Base-by-base conservation (phyloP, 441 rosid species). In the Aleurites moluccanus region DNA sequence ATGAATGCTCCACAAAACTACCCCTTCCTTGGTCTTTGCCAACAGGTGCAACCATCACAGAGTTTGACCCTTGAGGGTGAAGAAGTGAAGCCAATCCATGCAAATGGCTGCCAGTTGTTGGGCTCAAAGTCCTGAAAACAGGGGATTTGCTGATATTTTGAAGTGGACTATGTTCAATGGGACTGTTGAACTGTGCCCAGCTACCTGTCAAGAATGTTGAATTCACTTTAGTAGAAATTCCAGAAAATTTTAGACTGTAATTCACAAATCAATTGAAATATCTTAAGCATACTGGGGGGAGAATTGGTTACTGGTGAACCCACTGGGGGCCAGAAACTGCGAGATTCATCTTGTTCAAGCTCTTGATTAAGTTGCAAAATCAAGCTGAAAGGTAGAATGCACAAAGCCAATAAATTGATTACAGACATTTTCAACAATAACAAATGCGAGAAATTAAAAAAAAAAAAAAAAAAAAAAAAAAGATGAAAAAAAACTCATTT, bases 341-440 rank as follows among this genome's bases (percentile, higher is more conserved):
- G 84, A 74, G 90, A 75, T 76, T 96, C 99, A 74, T 96, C 99
- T 73, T 87, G 89, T 62, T 96, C 99, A 80, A 88, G 83, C 66
- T 96, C 99, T 86, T 87, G 98, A 84, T 83, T 96, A 64, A 89
- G 80, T 83, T 93, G 99, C 86, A 87, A 78, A 91, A 96, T 90
- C 86, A 93, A 79, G 84, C 99, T 96, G 82, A 75, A 84, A 79
- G 69, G 69, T 23, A 56, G 69, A 50, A 72, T n/a, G 23, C 27
- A 44, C 11, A 20, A 57, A 45, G 60, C 55, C 30, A 75, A 75
- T 10, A 57, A 15, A 13, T 57, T 74, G 35, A 49, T 52, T 70
- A 50, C 27, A 10, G 11, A 63, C 23, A 18, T n/a, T 4, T 45
- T 64, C 40, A 33, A 47, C 15, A 79, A 16, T 25, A 59, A 71